phyloP scores from a whole-genome alignment of 768 basidiomycete genomes.

The Boletus reticulatus region DNA sequence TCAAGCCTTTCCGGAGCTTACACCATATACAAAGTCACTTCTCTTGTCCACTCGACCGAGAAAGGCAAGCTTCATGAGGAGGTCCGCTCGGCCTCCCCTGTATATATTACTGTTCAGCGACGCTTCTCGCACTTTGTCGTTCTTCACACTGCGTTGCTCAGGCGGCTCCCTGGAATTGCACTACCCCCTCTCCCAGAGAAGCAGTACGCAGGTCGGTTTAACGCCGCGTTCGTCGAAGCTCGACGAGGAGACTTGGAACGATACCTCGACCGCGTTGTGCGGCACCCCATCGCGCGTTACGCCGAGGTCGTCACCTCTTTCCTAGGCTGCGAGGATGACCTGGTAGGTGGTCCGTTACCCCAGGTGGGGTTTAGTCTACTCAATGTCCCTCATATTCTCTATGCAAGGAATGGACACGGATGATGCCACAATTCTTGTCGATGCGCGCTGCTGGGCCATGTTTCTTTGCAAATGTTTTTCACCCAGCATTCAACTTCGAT shows the following conservation, averaged over 20 bases:
- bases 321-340: constrained; percentile 71
- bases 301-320: constrained; percentile 81
- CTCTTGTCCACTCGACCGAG: constrained; percentile 31
- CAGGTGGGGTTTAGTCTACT: not conserved
- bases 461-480: constrained; percentile 78
- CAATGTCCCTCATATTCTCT: not conserved
- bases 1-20: constrained; percentile 68
- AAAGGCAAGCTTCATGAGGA: constrained; percentile 16
- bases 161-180: constrained; percentile 71
- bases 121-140: constrained; percentile 85
- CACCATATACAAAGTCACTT: constrained; percentile 74
- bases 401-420: constrained; percentile 67
- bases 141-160: constrained; percentile 67
- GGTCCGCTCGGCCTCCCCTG: constrained; percentile 35
- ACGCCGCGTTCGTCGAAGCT: constrained; percentile 78
- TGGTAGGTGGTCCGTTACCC: constrained; percentile 44
- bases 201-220: constrained; percentile 80
- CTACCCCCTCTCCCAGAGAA: constrained; percentile 85
- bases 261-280: constrained; percentile 65
- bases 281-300: constrained; percentile 76
- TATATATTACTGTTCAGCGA: constrained; percentile 70
- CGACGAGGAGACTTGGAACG: constrained; percentile 78
- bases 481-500: constrained; percentile 84
- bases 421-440: constrained; percentile 57
- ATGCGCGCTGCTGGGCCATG: constrained; percentile 67